Percentiles rank a stretch among this genome's conserved stretches.
Evolutionary conservation across 805 yeast species (phyloP).

Genomic region (Huiozyma sinensis): DNA sequence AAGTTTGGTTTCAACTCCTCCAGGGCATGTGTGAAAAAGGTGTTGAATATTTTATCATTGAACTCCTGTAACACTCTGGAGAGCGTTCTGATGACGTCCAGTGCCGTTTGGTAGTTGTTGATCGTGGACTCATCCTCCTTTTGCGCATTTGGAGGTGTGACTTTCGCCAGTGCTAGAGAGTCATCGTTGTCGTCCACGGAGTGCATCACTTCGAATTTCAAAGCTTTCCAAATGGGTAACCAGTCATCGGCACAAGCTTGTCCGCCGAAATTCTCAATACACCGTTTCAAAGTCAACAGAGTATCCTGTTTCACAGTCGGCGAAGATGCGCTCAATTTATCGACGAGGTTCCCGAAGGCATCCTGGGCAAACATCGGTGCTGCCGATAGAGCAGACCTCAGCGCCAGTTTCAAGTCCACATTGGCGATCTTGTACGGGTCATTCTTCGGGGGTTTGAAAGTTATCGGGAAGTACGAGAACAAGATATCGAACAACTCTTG

Average conservation of each 20-base stretch:
- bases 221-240: conserved; percentile 73
- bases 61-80: conserved; percentile 27
- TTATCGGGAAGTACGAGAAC: conserved; percentile 94
- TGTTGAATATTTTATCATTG: conserved; percentile 27
- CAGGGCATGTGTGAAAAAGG: conserved; percentile 31
- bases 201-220: conserved; percentile 83
- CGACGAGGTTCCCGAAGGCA: conserved; percentile 64
- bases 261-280: conserved; percentile 42
- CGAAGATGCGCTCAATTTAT: conserved; percentile 69
- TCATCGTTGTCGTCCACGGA: conserved; percentile 42
- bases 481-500: conserved; percentile 77
- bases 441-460: conserved; percentile 78
- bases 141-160: background rate
- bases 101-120: conserved; percentile 33
- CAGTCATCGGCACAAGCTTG: conserved; percentile 48
- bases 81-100: conserved; percentile 37
- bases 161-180: background rate
- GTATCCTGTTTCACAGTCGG: conserved; percentile 67
- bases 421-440: conserved; percentile 79
- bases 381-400: conserved; percentile 55
- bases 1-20: conserved; percentile 48
- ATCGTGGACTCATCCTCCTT: conserved; percentile 1
- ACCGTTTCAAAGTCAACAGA: conserved; percentile 45
- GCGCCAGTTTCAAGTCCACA: conserved; percentile 50
- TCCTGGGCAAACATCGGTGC: conserved; percentile 57